A percentile compares a stretch with the other conserved stretches of the same genome.
Conservation (phyloP, 306 rosid species). For the Fragaria ananassa region DNA sequence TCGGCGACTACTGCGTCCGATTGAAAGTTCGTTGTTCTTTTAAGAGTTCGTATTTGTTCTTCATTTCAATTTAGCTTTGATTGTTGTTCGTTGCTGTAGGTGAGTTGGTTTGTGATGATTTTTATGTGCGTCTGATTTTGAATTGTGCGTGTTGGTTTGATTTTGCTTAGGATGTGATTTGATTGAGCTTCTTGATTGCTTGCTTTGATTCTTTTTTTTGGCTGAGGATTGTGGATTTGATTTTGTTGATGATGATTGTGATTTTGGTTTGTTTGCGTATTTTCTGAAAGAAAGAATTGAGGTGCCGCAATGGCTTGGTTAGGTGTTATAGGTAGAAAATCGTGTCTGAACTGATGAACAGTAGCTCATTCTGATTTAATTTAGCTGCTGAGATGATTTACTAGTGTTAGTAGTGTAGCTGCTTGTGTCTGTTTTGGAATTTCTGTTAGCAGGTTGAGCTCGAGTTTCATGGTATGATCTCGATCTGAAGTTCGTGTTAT, state of each 20-base stretch:
- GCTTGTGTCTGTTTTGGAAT: no score
- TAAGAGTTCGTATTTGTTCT: conserved; percentile 12
- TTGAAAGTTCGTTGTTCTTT: conserved; percentile 43
- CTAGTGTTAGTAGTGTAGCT: no score
- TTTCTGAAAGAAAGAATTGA: neutral
- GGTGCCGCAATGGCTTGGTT: neutral
- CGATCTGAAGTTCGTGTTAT: neutral
- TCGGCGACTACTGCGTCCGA: conserved; percentile 20
- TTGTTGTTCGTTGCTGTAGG: conserved; percentile 1
- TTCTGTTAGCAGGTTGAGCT: neutral
- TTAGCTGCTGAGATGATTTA: no score
- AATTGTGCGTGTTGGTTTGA: neutral
- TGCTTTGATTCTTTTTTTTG: neutral
- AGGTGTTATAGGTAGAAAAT: neutral
- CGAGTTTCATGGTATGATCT: neutral
- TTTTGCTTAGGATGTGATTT: neutral
- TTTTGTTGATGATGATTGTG: neutral
- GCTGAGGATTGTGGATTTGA: neutral
- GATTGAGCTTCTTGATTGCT: neutral
- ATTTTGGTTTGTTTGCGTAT: neutral
- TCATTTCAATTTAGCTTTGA: neutral
- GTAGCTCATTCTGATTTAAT: neutral
- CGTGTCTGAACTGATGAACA: neutral
- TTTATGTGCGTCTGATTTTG: neutral
- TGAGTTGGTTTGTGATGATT: neutral